These are phyloP conservation scores for Clarireedia paspali DNA, from an alignment of 2,329 filamentous ascomycete species.

Conservation along the genomic window DNA sequence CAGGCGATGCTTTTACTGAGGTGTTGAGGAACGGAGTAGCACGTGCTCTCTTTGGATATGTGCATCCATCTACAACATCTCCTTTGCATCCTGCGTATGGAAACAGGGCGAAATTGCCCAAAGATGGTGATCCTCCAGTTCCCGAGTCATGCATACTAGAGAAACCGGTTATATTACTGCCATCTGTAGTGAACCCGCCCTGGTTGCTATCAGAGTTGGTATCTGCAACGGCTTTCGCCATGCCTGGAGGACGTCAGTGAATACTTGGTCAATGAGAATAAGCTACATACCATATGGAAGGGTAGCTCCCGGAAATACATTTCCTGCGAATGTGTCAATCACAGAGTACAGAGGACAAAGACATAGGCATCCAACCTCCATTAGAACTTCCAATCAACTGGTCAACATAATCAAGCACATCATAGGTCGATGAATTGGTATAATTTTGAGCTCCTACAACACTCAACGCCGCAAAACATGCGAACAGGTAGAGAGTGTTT, in stretches of 20 bases:
- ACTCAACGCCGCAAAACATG: not conserved
- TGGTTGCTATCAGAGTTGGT: slow-evolving; percentile 45
- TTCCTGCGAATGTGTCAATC: slow-evolving; percentile 15
- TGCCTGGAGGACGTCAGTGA: slow-evolving; percentile 28
- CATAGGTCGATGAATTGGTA: slow-evolving; percentile 20
- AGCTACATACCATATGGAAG: slow-evolving; percentile 37
- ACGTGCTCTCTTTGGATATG: slow-evolving; percentile 45
- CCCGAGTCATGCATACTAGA: slow-evolving; percentile 36
- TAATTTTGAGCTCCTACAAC: slow-evolving; percentile 13
- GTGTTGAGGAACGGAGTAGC: slow-evolving; percentile 33
- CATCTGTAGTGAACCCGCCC: slow-evolving; percentile 46
- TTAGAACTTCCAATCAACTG: slow-evolving; percentile 48
- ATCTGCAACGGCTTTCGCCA: slow-evolving; percentile 46
- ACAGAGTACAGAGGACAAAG: not conserved
- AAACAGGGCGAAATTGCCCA: slow-evolving; percentile 70
- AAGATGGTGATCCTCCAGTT: slow-evolving; percentile 45
- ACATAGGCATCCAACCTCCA: slow-evolving; percentile 35
- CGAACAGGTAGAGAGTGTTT: not conserved
- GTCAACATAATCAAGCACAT: slow-evolving; percentile 37
- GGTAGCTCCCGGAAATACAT: slow-evolving; percentile 50
- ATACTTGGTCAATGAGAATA: not conserved
- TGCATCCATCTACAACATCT: slow-evolving; percentile 55
- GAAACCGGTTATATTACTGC: slow-evolving; percentile 29
- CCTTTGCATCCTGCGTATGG: slow-evolving; percentile 53
- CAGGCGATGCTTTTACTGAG: slow-evolving; percentile 50